These are phyloP conservation scores for Phalaenopsis equestris DNA, from an alignment of 106 monocot species.

Conservation along the genomic window DNA sequence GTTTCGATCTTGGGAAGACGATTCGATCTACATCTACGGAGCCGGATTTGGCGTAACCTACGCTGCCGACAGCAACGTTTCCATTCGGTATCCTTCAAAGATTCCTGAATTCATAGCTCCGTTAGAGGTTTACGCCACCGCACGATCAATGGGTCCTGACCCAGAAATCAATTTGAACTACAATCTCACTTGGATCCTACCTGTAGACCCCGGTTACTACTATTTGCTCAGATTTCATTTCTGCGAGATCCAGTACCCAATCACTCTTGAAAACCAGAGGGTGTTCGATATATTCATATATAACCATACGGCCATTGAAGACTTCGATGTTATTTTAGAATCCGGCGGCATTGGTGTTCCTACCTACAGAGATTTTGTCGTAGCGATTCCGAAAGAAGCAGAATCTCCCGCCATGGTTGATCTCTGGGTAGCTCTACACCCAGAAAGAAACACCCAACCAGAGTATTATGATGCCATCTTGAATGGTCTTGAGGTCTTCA, in stretches of 20 bases:
- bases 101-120: conserved; percentile 25
- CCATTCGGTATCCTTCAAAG: conserved; percentile 3
- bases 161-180: conserved; percentile 35
- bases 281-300: conserved; percentile 40
- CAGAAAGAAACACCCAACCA: conserved; percentile 4
- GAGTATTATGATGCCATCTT: conserved; percentile 34
- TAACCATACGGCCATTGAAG: conserved; percentile 23
- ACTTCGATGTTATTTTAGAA: conserved; percentile 21
- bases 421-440: conserved; percentile 35
- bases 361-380: conserved; percentile 20
- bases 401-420: conserved; percentile 12
- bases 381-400: background rate
- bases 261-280: conserved; percentile 28
- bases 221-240: conserved; percentile 42
- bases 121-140: conserved; percentile 28
- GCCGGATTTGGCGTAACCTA: conserved; percentile 30
- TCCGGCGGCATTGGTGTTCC: conserved; percentile 27
- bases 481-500: conserved; percentile 58
- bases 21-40: conserved; percentile 31
- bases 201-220: conserved; percentile 35
- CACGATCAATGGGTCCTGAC: conserved; percentile 45
- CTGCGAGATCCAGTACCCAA: conserved; percentile 30
- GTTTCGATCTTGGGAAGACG: conserved; percentile 35
- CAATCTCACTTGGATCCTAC: conserved; percentile 52
- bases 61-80: conserved; percentile 9